Evolutionary conservation across 257 asterid species (phyloP), one percentile per base, ranked within the genome.

Genomic region (Penstemon barbatus): DNA sequence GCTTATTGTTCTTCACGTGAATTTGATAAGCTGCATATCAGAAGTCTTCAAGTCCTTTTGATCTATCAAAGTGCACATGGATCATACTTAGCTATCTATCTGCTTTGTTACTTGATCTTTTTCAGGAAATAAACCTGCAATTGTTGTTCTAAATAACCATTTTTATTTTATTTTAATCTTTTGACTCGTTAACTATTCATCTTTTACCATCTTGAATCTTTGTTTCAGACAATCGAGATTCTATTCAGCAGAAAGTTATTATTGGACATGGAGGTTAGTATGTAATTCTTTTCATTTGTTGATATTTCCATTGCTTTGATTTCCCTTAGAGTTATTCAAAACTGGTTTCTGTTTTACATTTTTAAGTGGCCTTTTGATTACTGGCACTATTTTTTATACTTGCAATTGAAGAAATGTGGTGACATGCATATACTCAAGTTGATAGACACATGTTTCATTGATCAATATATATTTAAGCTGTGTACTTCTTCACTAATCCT

Each of bases 151-250:
- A 25, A 25, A 25, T 25, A 25, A 25, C 33, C 33, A 46, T 56
- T 56, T 25, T 0, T 25, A 13, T 18, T 56, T 56, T 15, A 8
- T 54, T 36, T 15, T 54, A 7, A 13, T 15, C 38, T 7, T 46
- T 68, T 25, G 33, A 25, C 33, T 25, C 33, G 33, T 25, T 25
- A 25, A 25, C 33, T 25, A 25, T 13, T 52, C 42, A 45, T 19
- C 11, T 11, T 41, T 73, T 7, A 66, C 44, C 66, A 61, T 54
- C 71, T 59, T 74, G 44, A 62, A 62, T 62, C 73, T 81, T 49
- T 78, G 3, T 82, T 78, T 64, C 96, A 93, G 99, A 93, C 99
- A 40, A 80, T 88, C 11, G 96, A 90, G 86, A 90, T 87, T 71
- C 97, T 94, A 52, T 84, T 91, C 88, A 89, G 97, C 85, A 83